Evolutionary conservation across 106 monocot species (phyloP).

Genomic region (Platanthera zijinensis): DNA sequence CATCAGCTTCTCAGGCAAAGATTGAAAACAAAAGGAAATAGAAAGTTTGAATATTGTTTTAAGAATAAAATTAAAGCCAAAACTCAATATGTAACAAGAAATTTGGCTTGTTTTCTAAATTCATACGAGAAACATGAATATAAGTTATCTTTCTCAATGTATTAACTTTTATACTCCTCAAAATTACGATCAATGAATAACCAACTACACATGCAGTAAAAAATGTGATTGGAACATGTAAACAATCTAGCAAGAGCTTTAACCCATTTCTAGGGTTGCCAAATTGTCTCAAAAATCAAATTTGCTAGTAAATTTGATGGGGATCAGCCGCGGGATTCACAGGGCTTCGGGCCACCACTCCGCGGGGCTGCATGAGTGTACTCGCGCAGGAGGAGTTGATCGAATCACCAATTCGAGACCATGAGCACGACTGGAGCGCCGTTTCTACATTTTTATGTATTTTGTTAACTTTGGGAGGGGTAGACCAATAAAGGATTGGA

Average conservation of each 20-base stretch:
- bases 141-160: not conserved
- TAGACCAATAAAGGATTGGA: too few species aligned
- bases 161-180: not conserved
- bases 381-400: too few species aligned
- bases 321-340: too few species aligned
- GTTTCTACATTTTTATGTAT: too few species aligned
- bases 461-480: too few species aligned
- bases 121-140: not conserved
- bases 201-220: not conserved
- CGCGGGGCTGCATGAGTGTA: too few species aligned
- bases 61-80: not conserved
- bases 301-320: too few species aligned
- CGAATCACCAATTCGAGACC: too few species aligned
- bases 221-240: not conserved
- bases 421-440: too few species aligned
- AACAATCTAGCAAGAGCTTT: not conserved
- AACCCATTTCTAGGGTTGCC: not conserved
- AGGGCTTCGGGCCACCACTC: too few species aligned
- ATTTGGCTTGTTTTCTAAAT: not conserved
- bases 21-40: not conserved
- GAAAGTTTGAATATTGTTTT: not conserved
- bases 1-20: not conserved
- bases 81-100: not conserved
- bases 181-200: not conserved
- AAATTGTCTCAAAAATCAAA: too few species aligned